These are phyloP conservation scores for Dendrothele bispora DNA, from an alignment of 768 basidiomycete genomes.

Conservation along the genomic window DNA sequence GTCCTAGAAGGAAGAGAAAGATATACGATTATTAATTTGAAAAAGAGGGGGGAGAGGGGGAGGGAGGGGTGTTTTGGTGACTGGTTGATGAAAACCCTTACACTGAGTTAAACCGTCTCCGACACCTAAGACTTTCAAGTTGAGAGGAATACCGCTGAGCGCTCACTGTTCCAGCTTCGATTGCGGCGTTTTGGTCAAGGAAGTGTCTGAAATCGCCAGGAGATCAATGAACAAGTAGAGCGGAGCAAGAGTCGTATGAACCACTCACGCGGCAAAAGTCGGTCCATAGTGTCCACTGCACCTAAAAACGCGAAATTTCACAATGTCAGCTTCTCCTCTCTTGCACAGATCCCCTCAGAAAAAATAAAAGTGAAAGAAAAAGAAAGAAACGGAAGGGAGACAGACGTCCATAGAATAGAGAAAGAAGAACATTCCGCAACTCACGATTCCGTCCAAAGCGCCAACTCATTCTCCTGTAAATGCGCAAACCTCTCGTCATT, in stretches of 20 bases:
- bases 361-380: too few relatives aligned
- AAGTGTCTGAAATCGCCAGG: slow-evolving; percentile 26
- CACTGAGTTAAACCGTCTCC: slow-evolving; percentile 30
- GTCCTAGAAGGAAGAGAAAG: slow-evolving; percentile 13
- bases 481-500: slow-evolving; percentile 35
- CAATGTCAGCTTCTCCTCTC: too few relatives aligned
- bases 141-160: slow-evolving; percentile 31
- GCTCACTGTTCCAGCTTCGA: slow-evolving; percentile 28
- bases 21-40: slow-evolving; percentile 18
- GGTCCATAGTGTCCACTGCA: slow-evolving; percentile 41
- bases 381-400: background rate
- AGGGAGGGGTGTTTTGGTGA: too few relatives aligned
- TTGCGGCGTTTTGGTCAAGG: slow-evolving; percentile 35
- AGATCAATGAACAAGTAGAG: background rate
- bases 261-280: slow-evolving; percentile 10
- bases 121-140: slow-evolving; percentile 37
- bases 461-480: slow-evolving; percentile 32
- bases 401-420: background rate
- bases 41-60: too few relatives aligned
- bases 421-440: background rate
- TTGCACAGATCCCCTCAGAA: too few relatives aligned
- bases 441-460: slow-evolving; percentile 41
- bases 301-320: too few relatives aligned
- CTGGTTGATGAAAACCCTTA: too few relatives aligned
- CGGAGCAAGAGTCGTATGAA: background rate